A percentile compares a stretch with the other conserved stretches of the same genome.
Evolutionary conservation across 345 rosid species (phyloP).

Genomic region (Trapa bicornis): DNA sequence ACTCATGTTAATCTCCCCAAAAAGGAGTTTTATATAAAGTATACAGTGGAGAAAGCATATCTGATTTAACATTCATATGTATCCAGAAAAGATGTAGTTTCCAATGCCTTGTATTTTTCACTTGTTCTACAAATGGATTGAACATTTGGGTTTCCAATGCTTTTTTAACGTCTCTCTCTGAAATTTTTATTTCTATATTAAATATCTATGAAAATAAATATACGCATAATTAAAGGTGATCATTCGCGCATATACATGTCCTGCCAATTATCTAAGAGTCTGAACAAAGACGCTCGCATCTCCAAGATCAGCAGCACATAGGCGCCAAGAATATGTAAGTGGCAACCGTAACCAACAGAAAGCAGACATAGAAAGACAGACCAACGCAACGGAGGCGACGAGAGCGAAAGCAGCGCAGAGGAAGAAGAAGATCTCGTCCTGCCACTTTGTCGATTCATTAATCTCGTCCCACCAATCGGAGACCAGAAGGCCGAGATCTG

Average conservation of each 20-base stretch:
- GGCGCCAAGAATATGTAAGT: background rate
- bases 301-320: background rate
- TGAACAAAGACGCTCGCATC: background rate
- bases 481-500: conserved; percentile 3
- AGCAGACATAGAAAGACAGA: conserved; percentile 1
- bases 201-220: background rate
- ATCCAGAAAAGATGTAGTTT: too few relatives aligned
- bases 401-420: conserved; percentile 34
- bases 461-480: conserved; percentile 37
- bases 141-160: too few relatives aligned
- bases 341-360: background rate
- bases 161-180: too few relatives aligned
- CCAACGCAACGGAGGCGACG: conserved; percentile 36
- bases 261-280: too few relatives aligned
- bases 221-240: background rate
- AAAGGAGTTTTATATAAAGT: background rate
- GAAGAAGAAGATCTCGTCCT: conserved; percentile 33
- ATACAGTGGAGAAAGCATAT: background rate
- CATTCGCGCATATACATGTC: too few relatives aligned
- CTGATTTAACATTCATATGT: background rate
- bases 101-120: too few relatives aligned
- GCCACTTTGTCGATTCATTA: conserved; percentile 33
- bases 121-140: too few relatives aligned
- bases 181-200: too few relatives aligned
- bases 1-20: background rate